Evolutionary conservation across 139 green algal genomes (phyloP).

Genomic region (Microglena sp.): DNA sequence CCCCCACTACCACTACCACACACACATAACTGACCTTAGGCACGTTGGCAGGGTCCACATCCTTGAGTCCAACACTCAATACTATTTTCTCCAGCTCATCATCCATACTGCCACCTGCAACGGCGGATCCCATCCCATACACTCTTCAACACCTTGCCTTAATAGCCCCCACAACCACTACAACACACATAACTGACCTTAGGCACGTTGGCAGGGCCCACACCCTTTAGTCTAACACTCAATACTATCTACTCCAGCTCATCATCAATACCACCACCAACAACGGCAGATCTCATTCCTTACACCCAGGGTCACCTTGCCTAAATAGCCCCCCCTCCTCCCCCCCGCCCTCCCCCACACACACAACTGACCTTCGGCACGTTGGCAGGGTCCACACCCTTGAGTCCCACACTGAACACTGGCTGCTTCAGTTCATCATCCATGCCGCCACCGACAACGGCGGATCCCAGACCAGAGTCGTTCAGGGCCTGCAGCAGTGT

Average conservation of each 20-base stretch:
- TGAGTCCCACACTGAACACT: slow-evolving; percentile 75
- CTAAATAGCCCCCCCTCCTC: too few species aligned
- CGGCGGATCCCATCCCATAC: slow-evolving; percentile 76
- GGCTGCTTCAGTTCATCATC: slow-evolving; percentile 89
- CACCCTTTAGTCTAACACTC: slow-evolving; percentile 79
- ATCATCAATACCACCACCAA: slow-evolving; percentile 84
- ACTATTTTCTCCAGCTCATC: slow-evolving; percentile 85
- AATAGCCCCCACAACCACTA: too few species aligned
- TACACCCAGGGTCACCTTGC: too few species aligned
- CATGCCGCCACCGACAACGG: slow-evolving; percentile 84
- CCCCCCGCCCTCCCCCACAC: too few species aligned
- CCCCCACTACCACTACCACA: too few species aligned
- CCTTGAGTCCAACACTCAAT: slow-evolving; percentile 82
- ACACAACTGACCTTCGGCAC: slow-evolving; percentile 57
- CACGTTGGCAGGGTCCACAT: slow-evolving; percentile 54
- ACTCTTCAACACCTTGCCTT: too few species aligned
- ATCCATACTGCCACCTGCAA: slow-evolving; percentile 86
- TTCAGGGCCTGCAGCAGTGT: slow-evolving; percentile 57
- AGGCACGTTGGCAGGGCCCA: slow-evolving; percentile 48
- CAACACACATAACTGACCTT: too few species aligned
- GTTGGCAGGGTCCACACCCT: slow-evolving; percentile 69
- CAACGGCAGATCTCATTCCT: slow-evolving; percentile 85
- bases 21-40: too few species aligned
- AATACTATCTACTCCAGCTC: slow-evolving; percentile 87
- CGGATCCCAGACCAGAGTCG: slow-evolving; percentile 82